These are phyloP conservation scores for Metarhizium rileyi DNA, from an alignment of 2,329 filamentous ascomycete species.

Conservation along the genomic window DNA sequence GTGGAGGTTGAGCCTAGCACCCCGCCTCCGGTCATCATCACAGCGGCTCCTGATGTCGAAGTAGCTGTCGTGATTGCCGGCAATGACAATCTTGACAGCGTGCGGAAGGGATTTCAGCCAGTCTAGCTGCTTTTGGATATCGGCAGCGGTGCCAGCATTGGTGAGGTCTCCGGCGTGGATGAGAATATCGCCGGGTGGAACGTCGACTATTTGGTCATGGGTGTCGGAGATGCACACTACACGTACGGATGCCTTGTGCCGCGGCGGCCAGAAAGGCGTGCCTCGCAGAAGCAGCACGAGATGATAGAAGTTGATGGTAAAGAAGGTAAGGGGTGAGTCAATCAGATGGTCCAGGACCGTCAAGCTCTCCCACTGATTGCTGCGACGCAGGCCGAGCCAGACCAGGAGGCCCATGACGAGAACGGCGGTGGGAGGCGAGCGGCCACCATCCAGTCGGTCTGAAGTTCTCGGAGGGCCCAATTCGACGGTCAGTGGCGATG, in stretches of 20 bases:
- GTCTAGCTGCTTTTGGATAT: conserved; percentile 75
- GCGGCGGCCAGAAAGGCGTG: conserved; percentile 47
- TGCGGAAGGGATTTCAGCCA: conserved; percentile 72
- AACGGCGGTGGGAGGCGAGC: neutral
- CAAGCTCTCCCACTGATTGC: conserved; percentile 36
- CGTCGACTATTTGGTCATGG: conserved; percentile 51
- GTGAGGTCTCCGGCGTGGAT: conserved; percentile 86
- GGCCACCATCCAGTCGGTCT: neutral
- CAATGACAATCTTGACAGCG: conserved; percentile 68
- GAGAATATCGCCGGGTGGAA: conserved; percentile 73
- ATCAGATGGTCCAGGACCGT: conserved; percentile 54
- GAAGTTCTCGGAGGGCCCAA: neutral
- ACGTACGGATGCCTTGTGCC: conserved; percentile 48
- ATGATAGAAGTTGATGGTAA: conserved; percentile 54
- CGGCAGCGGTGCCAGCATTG: conserved; percentile 57
- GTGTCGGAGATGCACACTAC: conserved; percentile 89
- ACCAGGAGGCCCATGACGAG: conserved; percentile 34
- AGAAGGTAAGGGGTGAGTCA: conserved; percentile 55
- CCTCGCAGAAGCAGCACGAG: conserved; percentile 60
- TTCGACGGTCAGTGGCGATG: neutral
- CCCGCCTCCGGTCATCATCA: conserved; percentile 42
- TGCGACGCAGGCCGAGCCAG: conserved; percentile 37
- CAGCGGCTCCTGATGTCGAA: conserved; percentile 59
- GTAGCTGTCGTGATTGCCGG: conserved; percentile 83
- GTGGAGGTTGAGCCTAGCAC: conserved; percentile 52